These are phyloP conservation scores for Cadophora malorum DNA, from an alignment of 2,329 filamentous ascomycete genomes.

Conservation along the genomic window DNA sequence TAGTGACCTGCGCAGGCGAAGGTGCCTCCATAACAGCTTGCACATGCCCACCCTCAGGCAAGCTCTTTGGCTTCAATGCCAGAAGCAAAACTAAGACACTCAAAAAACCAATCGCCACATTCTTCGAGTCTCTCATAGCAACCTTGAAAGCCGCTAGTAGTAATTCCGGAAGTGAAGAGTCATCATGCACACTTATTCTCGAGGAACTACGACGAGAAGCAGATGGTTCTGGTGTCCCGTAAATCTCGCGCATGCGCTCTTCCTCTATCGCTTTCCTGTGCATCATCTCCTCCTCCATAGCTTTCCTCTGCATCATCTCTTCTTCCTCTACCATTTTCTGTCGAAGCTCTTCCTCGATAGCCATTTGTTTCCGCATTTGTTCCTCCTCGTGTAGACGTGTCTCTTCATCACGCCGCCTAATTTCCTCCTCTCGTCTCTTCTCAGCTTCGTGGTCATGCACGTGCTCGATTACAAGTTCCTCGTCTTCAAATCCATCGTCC, in stretches of 20 bases:
- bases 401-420: slow-evolving; percentile 23
- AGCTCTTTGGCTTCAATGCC: slow-evolving; percentile 45
- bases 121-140: slow-evolving; percentile 63
- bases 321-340: slow-evolving; percentile 51
- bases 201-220: slow-evolving; percentile 25
- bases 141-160: slow-evolving; percentile 60
- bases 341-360: slow-evolving; percentile 57
- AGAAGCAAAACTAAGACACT: slow-evolving; percentile 60
- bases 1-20: slow-evolving; percentile 23
- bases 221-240: slow-evolving; percentile 46
- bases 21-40: slow-evolving; percentile 17
- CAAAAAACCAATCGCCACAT: slow-evolving; percentile 62
- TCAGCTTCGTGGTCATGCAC: slow-evolving; percentile 29
- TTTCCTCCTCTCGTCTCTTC: slow-evolving; percentile 22
- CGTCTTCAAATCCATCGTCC: slow-evolving; percentile 38
- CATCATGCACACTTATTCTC: slow-evolving; percentile 40
- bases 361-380: slow-evolving; percentile 27
- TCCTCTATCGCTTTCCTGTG: slow-evolving; percentile 51
- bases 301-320: slow-evolving; percentile 47
- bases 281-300: slow-evolving; percentile 56
- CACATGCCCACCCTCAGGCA: background rate
- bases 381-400: slow-evolving; percentile 24
- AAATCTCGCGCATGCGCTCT: slow-evolving; percentile 62
- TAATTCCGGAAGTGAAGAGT: slow-evolving; percentile 58
- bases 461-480: slow-evolving; percentile 31